These are phyloP conservation scores for Trichoderma breve DNA, from an alignment of 2,329 filamentous ascomycete genomes.

Conservation along the genomic window DNA sequence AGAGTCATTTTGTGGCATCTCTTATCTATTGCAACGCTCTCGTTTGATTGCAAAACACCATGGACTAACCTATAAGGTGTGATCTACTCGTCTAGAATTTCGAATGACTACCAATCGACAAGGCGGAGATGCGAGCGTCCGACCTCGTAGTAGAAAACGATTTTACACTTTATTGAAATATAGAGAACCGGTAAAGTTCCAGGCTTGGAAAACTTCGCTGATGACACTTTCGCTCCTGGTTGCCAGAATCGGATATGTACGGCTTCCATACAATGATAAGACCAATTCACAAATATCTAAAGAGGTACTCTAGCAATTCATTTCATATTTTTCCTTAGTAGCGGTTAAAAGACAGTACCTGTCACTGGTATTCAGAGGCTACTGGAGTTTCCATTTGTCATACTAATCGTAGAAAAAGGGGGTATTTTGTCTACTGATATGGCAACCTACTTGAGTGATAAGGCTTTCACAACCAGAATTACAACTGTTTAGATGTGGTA, in stretches of 20 bases:
- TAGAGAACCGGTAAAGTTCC: accelerated
- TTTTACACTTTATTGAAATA: too few relatives aligned
- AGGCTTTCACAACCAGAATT: not conserved
- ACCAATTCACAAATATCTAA: not conserved
- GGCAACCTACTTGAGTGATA: not conserved
- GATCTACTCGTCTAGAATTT: not conserved
- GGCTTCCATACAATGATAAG: not conserved
- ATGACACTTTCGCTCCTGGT: not conserved
- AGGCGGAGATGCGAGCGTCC: not conserved
- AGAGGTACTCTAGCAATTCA: not conserved
- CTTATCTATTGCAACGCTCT: not conserved
- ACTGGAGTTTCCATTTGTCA: not conserved
- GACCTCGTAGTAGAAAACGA: too few relatives aligned
- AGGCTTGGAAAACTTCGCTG: not conserved
- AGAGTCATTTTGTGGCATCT: not conserved
- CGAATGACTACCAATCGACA: not conserved
- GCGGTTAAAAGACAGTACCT: not conserved
- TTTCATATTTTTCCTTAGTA: not conserved
- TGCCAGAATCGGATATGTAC: not conserved
- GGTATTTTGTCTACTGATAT: accelerated
- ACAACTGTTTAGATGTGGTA: accelerated
- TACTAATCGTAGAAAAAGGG: not conserved
- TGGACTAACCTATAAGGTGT: not conserved
- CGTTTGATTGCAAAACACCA: too few relatives aligned
- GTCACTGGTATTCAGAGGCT: not conserved